Evolutionary conservation across 2,329 filamentous ascomycete genomes (phyloP), one percentile per base, ranked within the genome.

Genomic region (Alternaria solani): DNA sequence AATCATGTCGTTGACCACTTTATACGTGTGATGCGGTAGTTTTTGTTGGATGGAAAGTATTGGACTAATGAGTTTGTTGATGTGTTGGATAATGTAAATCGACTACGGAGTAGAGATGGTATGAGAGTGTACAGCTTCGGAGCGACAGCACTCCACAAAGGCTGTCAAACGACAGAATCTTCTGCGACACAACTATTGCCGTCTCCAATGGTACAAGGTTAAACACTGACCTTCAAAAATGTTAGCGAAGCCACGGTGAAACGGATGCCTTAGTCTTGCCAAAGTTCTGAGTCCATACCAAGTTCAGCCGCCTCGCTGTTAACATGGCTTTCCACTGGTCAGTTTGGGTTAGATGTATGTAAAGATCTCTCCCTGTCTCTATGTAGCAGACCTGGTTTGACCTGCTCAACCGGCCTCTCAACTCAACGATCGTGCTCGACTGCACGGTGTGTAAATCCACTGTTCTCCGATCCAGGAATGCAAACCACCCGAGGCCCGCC

Each of bases 151-250:
- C 2, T 16, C n/a, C 34, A 16, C n/a, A 8, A 8, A n/a, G 16
- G 7, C 6, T 1, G 16, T 38, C 7, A 8, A 7, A 16, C 34
- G n/a, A 4, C 16, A 8, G 34, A 0, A 0, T 38, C 7, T 0
- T 14, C 34, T 8, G 7, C n/a, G n/a, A n/a, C n/a, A n/a, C n/a
- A 38, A 38, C n/a, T 16, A 2, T 38, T n/a, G 7, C 34, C 6
- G 34, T n/a, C 14, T n/a, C 34, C n/a, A 38, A 7, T n/a, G 6
- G 34, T 14, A 36, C 12, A 38, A 38, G 3, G 34, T 38, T 7
- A 6, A n/a, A n/a, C 16, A n/a, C 6, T 38, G 16, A n/a, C 34
- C 7, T 38, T n/a, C 16, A 7, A n/a, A 0, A 11, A 12, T 4
- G 11, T 34, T 34, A 34, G 8, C 32, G 8, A 34, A 34, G 32